Evolutionary conservation across 1,284 basidiomycete species (phyloP).

Genomic region (Moesziomyces sp.): DNA sequence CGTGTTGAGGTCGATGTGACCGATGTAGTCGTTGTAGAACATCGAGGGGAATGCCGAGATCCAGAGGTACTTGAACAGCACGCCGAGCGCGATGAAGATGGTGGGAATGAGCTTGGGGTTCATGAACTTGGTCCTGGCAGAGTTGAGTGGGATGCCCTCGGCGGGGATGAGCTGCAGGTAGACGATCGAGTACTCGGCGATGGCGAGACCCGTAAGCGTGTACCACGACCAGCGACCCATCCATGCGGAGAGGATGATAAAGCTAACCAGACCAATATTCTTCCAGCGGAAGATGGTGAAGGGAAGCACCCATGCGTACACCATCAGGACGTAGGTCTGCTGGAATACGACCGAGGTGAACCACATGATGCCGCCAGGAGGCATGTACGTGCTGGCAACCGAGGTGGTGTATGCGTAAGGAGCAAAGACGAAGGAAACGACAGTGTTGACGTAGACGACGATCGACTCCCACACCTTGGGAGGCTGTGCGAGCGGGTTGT

Average conservation of each 20-base stretch:
- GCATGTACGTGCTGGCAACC: constrained; percentile 47
- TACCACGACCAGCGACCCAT: constrained; percentile 60
- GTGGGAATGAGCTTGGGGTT: constrained; percentile 41
- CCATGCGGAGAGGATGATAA: constrained; percentile 50
- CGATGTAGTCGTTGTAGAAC: constrained; percentile 45
- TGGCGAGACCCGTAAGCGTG: constrained; percentile 53
- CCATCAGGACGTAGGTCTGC: constrained; percentile 53
- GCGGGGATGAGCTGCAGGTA: constrained; percentile 38
- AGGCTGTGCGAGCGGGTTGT: constrained; percentile 48
- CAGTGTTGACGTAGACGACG: constrained; percentile 52
- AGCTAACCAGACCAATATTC: constrained; percentile 35
- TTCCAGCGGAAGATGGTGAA: constrained; percentile 53
- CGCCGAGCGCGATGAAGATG: constrained; percentile 42
- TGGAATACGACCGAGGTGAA: constrained; percentile 53
- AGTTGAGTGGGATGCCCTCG: constrained; percentile 42
- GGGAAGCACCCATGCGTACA: constrained; percentile 55
- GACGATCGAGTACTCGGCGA: constrained; percentile 49
- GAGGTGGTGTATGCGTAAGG: constrained; percentile 41
- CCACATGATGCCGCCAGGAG: constrained; percentile 51
- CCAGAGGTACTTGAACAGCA: constrained; percentile 57
- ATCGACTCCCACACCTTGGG: constrained; percentile 43
- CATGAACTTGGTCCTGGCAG: constrained; percentile 35
- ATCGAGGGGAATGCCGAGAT: constrained; percentile 30
- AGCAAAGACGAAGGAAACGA: constrained; percentile 47
- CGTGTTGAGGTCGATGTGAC: constrained; percentile 49